A percentile compares a stretch with the other conserved stretches of the same genome.
These are phyloP conservation scores for Colletotrichum sp. DNA, from an alignment of 2,329 filamentous ascomycete species.

Conservation along the genomic window DNA sequence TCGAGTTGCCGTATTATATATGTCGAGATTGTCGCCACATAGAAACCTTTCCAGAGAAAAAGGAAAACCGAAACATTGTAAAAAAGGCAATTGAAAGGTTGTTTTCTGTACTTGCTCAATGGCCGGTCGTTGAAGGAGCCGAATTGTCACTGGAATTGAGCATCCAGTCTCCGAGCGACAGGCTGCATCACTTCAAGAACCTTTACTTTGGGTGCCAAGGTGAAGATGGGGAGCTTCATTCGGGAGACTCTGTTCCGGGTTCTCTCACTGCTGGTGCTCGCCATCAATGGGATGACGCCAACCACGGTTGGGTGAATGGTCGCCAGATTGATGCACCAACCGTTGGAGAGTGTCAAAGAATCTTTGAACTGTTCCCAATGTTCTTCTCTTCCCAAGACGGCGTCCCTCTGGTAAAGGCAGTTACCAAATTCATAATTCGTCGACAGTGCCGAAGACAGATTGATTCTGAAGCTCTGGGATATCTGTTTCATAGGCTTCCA, in stretches of 20 bases:
- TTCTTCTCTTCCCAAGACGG: neutral
- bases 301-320: constrained; percentile 34
- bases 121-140: constrained; percentile 21
- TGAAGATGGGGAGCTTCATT: constrained; percentile 19
- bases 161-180: constrained; percentile 37
- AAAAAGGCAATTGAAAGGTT: constrained; percentile 27
- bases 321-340: constrained; percentile 26
- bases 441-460: constrained; percentile 36
- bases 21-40: constrained; percentile 20
- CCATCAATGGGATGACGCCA: constrained; percentile 25
- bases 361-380: constrained; percentile 25
- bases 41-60: too few species aligned
- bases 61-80: neutral
- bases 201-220: constrained; percentile 22
- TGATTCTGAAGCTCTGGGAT: constrained; percentile 8
- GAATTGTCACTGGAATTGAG: constrained; percentile 36
- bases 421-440: constrained; percentile 34
- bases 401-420: constrained; percentile 28
- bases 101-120: constrained; percentile 32
- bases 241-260: neutral
- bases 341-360: constrained; percentile 24
- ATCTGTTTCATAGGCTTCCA: constrained; percentile 26
- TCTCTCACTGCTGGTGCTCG: neutral
- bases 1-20: constrained; percentile 31
- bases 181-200: constrained; percentile 36